Evolutionary conservation across 352 stramenopile species (phyloP), one percentile per base, ranked within the genome.

Genomic region (Globisporangium cylindrosporum): DNA sequence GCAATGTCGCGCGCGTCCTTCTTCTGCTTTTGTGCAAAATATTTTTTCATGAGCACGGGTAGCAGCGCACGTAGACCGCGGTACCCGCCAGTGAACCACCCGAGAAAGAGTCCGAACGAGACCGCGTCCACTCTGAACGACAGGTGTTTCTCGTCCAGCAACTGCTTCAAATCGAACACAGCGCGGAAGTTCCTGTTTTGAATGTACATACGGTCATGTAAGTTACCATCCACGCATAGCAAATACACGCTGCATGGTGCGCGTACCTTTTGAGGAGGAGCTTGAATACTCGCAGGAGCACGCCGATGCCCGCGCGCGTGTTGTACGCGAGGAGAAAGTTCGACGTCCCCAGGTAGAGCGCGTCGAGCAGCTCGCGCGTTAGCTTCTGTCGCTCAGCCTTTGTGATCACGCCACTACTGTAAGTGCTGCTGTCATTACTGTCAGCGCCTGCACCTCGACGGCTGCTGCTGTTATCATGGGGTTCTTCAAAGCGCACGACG

Each of bases 251-350:
- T 10, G 34, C 74, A n/a, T 32, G 29, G 29, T 4, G 29, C 29
- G 29, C 29, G 29, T n/a, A 86, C 76, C 75, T 79, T 48, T 80
- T 80, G 46, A 84, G 77, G 55, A 93, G 69, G 29, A 95, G 65
- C 68, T 82, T 81, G 38, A 94, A 78, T 58, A 93, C 74, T 51
- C 86, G 82, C 66, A 95, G 66, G 46, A 95, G 66, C 18, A 89
- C 73, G 32, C 84, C 79, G 61, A 96, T 91, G 58, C 87, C 88
- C 1, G 86, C 87, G 66, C 89, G 89, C 27, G 87, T 90, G 75
- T 96, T 96, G 76, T 96, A 96, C 15, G 85, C 88, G 36, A 96
- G 67, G 22, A 96, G 60, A 55, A 96, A 96, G 73, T 96, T 96
- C 72, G 78, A 83, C 20, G 84, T 91, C 59, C 87, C 87, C 1